A percentile compares a stretch with the other conserved stretches of the same genome.
Evolutionary conservation across 2,329 filamentous ascomycete species (phyloP).

Genomic region (Laburnicola sp.): DNA sequence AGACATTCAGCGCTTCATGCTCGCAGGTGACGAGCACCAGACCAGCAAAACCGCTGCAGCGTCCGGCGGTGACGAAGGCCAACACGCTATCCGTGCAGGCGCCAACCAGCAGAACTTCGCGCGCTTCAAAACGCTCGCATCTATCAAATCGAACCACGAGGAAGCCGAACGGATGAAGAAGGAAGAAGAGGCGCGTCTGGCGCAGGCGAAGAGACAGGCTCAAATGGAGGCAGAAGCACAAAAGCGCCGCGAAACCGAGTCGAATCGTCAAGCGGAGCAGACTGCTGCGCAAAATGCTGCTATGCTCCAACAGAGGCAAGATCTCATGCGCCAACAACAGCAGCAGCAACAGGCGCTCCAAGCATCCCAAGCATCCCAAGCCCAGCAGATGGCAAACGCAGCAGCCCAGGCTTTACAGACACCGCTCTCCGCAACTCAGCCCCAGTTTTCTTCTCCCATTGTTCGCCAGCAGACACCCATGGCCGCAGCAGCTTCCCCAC

Average conservation of each 20-base stretch:
- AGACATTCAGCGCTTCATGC: constrained; percentile 88
- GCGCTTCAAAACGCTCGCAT: constrained; percentile 86
- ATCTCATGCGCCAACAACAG: constrained; percentile 54
- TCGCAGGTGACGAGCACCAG: constrained; percentile 84
- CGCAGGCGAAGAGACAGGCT: constrained; percentile 47
- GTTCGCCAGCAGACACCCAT: constrained; percentile 53
- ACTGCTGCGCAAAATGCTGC: constrained; percentile 12
- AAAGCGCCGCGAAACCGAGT: constrained; percentile 41
- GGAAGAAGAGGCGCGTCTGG: constrained; percentile 52
- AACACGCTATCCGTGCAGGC: constrained; percentile 56
- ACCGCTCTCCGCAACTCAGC: constrained; percentile 61
- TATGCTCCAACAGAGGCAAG: constrained; percentile 31
- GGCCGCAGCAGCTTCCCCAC: constrained; percentile 47
- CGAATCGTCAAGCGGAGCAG: constrained; percentile 30
- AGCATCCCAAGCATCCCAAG: constrained; percentile 26
- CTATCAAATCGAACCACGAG: constrained; percentile 75
- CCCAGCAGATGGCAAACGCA: constrained; percentile 33
- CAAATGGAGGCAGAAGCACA: constrained; percentile 40
- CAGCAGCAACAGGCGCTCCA: constrained; percentile 50
- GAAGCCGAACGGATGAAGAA: constrained; percentile 64
- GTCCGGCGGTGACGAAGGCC: constrained; percentile 71
- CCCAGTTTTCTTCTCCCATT: constrained; percentile 68
- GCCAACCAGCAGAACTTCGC: constrained; percentile 86
- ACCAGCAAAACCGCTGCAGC: constrained; percentile 60
- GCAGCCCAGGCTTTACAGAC: constrained; percentile 35